Conservation (phyloP, 208 protist genomes). For the Tritrichomonas musculus region DNA sequence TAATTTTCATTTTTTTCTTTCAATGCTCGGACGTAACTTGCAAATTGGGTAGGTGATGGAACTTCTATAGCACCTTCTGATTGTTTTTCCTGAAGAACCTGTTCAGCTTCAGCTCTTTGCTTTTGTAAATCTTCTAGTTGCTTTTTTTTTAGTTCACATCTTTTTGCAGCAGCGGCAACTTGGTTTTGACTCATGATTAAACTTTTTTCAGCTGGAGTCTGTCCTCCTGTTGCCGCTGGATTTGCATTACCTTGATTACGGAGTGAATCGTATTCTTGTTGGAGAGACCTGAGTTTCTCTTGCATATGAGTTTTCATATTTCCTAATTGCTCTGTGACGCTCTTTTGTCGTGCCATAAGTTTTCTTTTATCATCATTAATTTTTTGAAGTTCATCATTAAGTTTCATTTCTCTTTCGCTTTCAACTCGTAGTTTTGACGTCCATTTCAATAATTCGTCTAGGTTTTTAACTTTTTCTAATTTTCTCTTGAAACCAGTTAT, state of each 20-base stretch:
- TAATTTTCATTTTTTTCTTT: constrained; percentile 22
- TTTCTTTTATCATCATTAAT: neutral
- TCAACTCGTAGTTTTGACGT: neutral
- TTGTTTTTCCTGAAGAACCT: neutral
- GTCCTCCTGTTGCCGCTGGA: neutral
- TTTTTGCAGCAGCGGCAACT: neutral
- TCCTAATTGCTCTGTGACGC: neutral
- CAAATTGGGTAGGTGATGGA: neutral
- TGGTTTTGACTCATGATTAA: no score
- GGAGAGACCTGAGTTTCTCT: neutral
- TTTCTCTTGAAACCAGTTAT: constrained; percentile 13
- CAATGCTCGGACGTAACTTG: neutral
- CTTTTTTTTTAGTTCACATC: neutral
- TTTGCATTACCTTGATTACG: neutral
- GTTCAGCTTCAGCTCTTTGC: neutral
- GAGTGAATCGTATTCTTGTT: neutral
- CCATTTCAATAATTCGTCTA: neutral
- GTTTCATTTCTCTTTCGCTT: neutral
- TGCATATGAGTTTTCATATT: neutral
- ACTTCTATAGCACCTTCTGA: neutral
- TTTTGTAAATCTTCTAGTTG: neutral
- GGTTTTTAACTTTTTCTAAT: neutral
- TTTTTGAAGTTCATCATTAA: neutral
- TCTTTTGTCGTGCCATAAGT: neutral
- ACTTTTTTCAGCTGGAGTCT: no score